A percentile compares a stretch with the other conserved stretches of the same genome.
These are phyloP conservation scores for Monosporascus sp. DNA, from an alignment of 2,329 filamentous ascomycete genomes.

Conservation along the genomic window DNA sequence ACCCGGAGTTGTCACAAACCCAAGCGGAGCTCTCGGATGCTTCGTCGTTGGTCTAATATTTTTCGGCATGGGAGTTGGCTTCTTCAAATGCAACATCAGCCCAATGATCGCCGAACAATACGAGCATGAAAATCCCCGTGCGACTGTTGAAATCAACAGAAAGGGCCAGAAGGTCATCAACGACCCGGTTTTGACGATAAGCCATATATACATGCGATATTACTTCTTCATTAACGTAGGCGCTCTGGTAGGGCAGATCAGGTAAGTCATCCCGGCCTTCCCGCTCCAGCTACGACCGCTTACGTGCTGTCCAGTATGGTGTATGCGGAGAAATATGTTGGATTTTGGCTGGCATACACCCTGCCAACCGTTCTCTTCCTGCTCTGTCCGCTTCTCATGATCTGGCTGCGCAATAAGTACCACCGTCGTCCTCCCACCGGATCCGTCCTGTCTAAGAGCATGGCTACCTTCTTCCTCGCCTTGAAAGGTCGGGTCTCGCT, in stretches of 20 bases:
- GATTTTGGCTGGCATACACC: conserved; percentile 68
- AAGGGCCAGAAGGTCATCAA: conserved; percentile 55
- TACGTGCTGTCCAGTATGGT: conserved; percentile 27
- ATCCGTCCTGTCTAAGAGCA: conserved; percentile 64
- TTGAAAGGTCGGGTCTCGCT: conserved; percentile 36
- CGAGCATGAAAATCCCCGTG: conserved; percentile 36
- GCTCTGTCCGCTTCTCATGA: conserved; percentile 55
- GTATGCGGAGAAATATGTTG: conserved; percentile 70
- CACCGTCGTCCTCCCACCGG: conserved; percentile 58
- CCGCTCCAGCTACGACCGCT: no score
- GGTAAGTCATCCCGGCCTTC: not conserved
- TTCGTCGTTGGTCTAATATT: conserved; percentile 54
- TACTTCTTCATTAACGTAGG: conserved; percentile 69
- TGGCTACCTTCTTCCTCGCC: conserved; percentile 54
- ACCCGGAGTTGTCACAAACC: conserved; percentile 48
- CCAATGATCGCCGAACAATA: conserved; percentile 59
- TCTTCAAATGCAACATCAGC: conserved; percentile 64
- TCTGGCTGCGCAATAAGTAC: conserved; percentile 57
- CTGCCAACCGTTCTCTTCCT: conserved; percentile 63
- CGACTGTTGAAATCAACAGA: conserved; percentile 41
- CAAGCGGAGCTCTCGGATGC: conserved; percentile 46
- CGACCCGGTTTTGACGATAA: conserved; percentile 52
- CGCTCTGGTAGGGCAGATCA: conserved; percentile 54
- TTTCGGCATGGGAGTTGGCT: conserved; percentile 58
- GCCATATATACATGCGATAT: conserved; percentile 58